Conservation (phyloP, 78 protist species). For the Planoprotostelium fungivorum region DNA sequence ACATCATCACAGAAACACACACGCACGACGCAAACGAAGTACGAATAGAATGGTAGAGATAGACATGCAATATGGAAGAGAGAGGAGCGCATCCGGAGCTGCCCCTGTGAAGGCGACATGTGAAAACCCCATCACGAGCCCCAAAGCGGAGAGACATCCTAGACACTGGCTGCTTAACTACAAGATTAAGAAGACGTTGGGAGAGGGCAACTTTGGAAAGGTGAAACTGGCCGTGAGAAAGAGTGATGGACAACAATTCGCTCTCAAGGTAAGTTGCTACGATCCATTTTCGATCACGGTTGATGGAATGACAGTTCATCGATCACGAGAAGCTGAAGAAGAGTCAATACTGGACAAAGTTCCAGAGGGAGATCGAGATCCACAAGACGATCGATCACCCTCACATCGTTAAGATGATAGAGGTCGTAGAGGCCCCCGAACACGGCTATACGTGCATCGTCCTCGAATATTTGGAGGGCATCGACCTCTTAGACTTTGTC, state of each 20-base stretch:
- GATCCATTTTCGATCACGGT: not conserved
- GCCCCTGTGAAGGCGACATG: too few species aligned
- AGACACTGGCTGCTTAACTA: not conserved
- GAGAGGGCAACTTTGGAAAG: slow-evolving; percentile 55
- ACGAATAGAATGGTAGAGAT: too few species aligned
- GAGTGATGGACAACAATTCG: not conserved
- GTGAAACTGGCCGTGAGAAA: slow-evolving; percentile 30
- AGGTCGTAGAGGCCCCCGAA: slow-evolving; percentile 32
- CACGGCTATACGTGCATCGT: slow-evolving; percentile 21
- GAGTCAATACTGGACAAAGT: not conserved
- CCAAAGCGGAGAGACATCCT: not conserved
- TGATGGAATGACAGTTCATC: not conserved
- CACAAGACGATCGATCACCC: slow-evolving; percentile 57
- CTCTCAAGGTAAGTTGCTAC: not conserved
- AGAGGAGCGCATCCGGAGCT: too few species aligned
- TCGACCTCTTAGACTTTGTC: slow-evolving; percentile 61
- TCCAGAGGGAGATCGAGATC: slow-evolving; percentile 48
- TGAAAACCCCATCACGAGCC: too few species aligned
- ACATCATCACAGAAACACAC: too few species aligned
- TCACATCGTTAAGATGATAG: slow-evolving; percentile 51
- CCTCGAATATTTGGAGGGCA: slow-evolving; percentile 38
- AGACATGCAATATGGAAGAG: too few species aligned
- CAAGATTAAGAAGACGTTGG: slow-evolving; percentile 35
- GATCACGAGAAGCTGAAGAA: not conserved
- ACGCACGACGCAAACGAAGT: too few species aligned